Evolutionary conservation across 1,139 yeast species (phyloP).

Genomic region (Blastobotrys ciferrii): DNA sequence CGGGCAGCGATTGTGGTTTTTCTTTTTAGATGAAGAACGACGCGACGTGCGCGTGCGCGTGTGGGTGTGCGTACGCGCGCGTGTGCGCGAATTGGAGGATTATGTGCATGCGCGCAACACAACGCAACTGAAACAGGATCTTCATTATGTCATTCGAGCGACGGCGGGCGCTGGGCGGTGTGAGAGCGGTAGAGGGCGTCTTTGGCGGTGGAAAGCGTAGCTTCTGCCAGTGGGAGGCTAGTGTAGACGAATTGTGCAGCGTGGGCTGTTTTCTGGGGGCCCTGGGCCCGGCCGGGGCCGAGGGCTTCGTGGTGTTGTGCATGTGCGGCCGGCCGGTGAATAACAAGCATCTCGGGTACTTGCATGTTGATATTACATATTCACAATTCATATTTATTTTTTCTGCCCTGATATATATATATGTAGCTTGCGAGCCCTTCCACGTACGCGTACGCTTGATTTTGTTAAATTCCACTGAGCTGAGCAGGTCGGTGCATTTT

Average conservation of each 20-base stretch:
- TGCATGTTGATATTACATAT: conserved; percentile 5
- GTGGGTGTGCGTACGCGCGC: background rate
- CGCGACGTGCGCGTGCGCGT: background rate
- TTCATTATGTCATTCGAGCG: background rate
- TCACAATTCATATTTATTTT: conserved; percentile 3
- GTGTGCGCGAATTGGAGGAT: background rate
- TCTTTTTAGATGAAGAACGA: background rate
- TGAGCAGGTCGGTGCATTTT: no score
- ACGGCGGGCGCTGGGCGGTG: background rate
- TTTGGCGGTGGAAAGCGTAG: no score
- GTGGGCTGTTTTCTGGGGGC: background rate
- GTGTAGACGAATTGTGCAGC: no score
- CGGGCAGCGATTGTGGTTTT: background rate
- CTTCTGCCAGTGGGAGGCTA: no score
- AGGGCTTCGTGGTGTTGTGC: no score
- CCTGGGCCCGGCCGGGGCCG: background rate
- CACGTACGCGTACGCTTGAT: background rate
- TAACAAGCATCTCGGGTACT: conserved; percentile 6
- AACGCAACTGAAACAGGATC: background rate
- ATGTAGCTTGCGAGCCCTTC: background rate
- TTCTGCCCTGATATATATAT: background rate
- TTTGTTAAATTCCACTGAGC: no score
- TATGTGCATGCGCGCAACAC: background rate
- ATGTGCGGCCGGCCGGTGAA: background rate
- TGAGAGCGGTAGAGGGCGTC: no score